Conservation (phyloP, 176 grass and related monocot genomes). For the Puya raimondii region DNA sequence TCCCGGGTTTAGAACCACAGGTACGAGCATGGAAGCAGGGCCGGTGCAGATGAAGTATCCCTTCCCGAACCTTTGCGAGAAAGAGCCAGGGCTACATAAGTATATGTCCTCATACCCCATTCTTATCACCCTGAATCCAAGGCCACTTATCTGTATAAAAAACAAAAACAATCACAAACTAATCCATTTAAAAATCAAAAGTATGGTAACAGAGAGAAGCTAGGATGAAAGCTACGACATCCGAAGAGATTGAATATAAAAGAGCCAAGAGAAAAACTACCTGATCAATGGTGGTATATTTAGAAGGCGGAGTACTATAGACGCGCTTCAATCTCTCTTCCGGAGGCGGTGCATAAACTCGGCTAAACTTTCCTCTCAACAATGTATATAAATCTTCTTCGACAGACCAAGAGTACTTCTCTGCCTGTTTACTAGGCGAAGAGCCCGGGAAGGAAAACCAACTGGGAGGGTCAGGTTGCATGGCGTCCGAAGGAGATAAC, state of each 20-base stretch:
- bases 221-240: background rate
- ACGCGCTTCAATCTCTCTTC: slow-evolving; percentile 70
- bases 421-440: slow-evolving; percentile 9
- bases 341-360: slow-evolving; percentile 81
- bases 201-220: background rate
- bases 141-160: slow-evolving; percentile 55
- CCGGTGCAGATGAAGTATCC: slow-evolving; percentile 87
- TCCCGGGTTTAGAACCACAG: slow-evolving; percentile 56
- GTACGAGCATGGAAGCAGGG: slow-evolving; percentile 73
- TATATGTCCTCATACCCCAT: slow-evolving; percentile 88
- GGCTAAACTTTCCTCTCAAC: slow-evolving; percentile 66
- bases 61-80: slow-evolving; percentile 38
- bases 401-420: slow-evolving; percentile 44
- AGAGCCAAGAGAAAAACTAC: slow-evolving; percentile 8
- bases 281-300: slow-evolving; percentile 86
- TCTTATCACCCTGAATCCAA: slow-evolving; percentile 79
- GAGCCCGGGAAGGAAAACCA: slow-evolving; percentile 36
- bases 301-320: slow-evolving; percentile 68
- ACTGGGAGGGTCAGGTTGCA: slow-evolving; percentile 50
- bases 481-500: slow-evolving; percentile 60
- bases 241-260: background rate
- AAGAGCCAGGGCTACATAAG: slow-evolving; percentile 54
- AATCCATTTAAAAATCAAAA: background rate
- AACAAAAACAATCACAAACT: background rate
- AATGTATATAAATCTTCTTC: slow-evolving; percentile 71